Conservation (phyloP, 495 filamentous ascomycete species). For the Acidomyces sp. region DNA sequence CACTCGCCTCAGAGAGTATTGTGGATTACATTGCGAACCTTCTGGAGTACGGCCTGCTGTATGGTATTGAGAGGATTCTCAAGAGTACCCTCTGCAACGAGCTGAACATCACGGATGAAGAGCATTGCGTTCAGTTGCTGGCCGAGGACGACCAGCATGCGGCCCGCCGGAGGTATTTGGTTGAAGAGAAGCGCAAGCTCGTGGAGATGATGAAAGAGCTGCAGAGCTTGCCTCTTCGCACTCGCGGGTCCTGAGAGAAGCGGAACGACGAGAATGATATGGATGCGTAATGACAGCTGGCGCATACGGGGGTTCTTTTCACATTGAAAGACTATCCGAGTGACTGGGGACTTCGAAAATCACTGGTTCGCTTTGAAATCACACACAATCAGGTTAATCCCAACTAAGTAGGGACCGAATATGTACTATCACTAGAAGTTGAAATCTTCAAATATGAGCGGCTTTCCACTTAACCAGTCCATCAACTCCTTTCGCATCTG, state of each 20-base stretch:
- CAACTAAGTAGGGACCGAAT: no score
- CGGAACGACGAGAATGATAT: no score
- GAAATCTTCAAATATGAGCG: conserved; percentile 58
- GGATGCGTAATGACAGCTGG: no score
- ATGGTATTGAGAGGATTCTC: conserved; percentile 31
- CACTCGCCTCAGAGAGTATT: conserved; percentile 38
- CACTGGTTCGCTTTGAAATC: no score
- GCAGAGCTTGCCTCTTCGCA: neutral
- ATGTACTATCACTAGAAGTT: conserved; percentile 39
- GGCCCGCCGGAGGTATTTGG: conserved; percentile 27
- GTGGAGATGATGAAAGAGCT: conserved; percentile 26
- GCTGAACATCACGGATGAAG: conserved; percentile 21
- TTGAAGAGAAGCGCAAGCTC: conserved; percentile 35
- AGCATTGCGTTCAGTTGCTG: conserved; percentile 35
- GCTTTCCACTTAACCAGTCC: conserved; percentile 50
- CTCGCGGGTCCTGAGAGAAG: no score
- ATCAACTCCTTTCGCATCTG: conserved; percentile 42
- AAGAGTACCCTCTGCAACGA: conserved; percentile 27
- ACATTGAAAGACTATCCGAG: no score
- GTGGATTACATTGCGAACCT: conserved; percentile 37
- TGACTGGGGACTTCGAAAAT: no score
- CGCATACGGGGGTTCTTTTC: no score
- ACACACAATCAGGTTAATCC: no score
- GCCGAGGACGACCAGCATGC: conserved; percentile 39
- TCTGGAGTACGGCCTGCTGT: conserved; percentile 37